Conservation (phyloP, 192 early-diverging fungal genomes). For the Umbelopsis vinacea region DNA sequence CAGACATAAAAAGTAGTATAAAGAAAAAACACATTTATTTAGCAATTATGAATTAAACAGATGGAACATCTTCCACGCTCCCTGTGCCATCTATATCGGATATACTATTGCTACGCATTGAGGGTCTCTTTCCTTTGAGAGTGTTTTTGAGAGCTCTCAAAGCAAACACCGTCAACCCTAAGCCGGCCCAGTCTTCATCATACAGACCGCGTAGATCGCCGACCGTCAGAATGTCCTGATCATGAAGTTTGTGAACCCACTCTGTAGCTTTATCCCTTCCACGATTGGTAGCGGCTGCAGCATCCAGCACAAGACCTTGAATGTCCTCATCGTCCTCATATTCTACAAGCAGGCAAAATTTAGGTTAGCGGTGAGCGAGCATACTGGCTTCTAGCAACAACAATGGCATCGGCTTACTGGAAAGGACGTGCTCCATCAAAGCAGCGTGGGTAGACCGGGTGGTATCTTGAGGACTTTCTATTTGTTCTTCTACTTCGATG, state of each 20-base stretch:
- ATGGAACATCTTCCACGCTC: neutral
- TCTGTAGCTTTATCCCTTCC: conserved; percentile 72
- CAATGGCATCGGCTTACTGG: conserved; percentile 15
- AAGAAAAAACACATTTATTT: no score
- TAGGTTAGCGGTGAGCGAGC: neutral
- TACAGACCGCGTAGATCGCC: conserved; percentile 74
- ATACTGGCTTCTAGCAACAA: neutral
- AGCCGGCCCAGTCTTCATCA: conserved; percentile 75
- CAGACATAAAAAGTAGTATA: no score
- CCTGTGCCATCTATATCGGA: conserved; percentile 3
- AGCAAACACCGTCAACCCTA: conserved; percentile 62
- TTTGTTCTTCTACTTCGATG: neutral
- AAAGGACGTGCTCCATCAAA: neutral
- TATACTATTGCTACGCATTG: conserved; percentile 22
- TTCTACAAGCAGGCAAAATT: conserved; percentile 39
- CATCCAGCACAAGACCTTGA: conserved; percentile 70
- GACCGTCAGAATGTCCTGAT: conserved; percentile 80
- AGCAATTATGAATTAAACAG: neutral
- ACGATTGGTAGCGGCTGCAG: conserved; percentile 66
- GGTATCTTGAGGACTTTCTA: conserved; percentile 4
- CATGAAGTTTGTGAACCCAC: conserved; percentile 69
- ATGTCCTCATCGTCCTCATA: conserved; percentile 64
- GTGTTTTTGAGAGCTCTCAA: conserved; percentile 57
- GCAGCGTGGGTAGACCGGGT: conserved; percentile 1
- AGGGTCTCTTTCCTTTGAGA: conserved; percentile 44